Conservation (phyloP, 192 early-diverging fungal genomes). For the Coemansia sp. region DNA sequence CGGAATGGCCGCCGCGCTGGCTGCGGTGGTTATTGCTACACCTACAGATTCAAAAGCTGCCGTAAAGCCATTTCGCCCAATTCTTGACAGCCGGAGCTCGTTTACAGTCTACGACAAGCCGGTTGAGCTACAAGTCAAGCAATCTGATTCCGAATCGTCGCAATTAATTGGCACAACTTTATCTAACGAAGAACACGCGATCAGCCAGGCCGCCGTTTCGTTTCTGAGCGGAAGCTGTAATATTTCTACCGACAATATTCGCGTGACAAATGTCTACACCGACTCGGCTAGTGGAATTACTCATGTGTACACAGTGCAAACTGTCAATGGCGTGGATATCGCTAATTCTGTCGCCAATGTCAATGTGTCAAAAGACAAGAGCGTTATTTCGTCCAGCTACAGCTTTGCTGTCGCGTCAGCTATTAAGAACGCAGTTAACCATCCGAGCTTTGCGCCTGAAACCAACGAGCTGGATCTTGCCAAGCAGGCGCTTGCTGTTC, state of each 20-base stretch:
- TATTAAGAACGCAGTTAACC: not conserved
- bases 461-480: not conserved
- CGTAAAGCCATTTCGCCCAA: conserved; percentile 1
- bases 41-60: not conserved
- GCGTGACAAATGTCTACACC: not conserved
- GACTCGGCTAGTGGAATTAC: not conserved
- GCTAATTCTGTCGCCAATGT: not conserved
- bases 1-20: not conserved
- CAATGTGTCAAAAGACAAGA: not conserved
- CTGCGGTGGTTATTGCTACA: not conserved
- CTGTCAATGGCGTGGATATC: not conserved
- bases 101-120: conserved; percentile 8
- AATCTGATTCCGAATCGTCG: not conserved
- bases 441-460: not conserved
- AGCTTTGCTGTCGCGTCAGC: not conserved
- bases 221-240: not conserved
- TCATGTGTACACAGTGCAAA: not conserved
- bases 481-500: not conserved
- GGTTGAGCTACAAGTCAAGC: not conserved
- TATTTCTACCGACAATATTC: not conserved
- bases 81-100: not conserved
- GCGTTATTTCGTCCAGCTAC: not conserved
- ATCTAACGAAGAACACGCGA: not conserved
- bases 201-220: not conserved
- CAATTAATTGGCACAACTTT: not conserved